These are phyloP conservation scores for Naganishia sp. DNA, from an alignment of 1,284 basidiomycete genomes.

Conservation along the genomic window DNA sequence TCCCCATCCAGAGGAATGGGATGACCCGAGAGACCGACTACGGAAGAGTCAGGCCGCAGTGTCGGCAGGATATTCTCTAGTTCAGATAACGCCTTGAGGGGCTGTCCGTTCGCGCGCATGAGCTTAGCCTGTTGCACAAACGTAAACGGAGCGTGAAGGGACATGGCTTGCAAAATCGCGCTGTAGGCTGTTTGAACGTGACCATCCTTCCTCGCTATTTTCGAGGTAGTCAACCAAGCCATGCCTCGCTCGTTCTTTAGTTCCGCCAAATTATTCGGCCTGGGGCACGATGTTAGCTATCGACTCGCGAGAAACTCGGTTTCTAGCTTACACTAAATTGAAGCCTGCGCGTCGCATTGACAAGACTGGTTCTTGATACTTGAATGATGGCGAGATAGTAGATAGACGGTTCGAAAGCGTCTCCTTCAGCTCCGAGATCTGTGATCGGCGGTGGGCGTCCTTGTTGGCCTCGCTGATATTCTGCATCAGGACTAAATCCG, in stretches of 20 bases:
- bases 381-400: conserved; percentile 80
- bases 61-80: conserved; percentile 71
- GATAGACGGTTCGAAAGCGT: conserved; percentile 45
- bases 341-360: conserved; percentile 88
- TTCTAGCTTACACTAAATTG: conserved; percentile 63
- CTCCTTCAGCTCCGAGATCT: conserved; percentile 37
- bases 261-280: conserved; percentile 36
- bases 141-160: conserved; percentile 71
- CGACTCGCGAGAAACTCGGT: conserved; percentile 1
- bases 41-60: conserved; percentile 53
- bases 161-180: conserved; percentile 86
- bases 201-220: conserved; percentile 90
- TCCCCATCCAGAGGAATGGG: conserved; percentile 25
- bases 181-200: conserved; percentile 98
- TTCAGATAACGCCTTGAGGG: conserved; percentile 83
- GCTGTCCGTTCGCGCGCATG: conserved; percentile 75
- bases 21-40: conserved; percentile 52
- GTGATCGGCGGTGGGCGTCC: conserved; percentile 24
- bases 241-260: conserved; percentile 68
- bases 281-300: not conserved
- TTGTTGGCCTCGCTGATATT: conserved; percentile 33
- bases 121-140: conserved; percentile 93
- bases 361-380: conserved; percentile 85
- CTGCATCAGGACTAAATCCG: conserved; percentile 7
- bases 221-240: conserved; percentile 89